A percentile compares a stretch with the other conserved stretches of the same genome.
Conservation (phyloP, 164 flowering plant species). For the Aristolochia californica region DNA sequence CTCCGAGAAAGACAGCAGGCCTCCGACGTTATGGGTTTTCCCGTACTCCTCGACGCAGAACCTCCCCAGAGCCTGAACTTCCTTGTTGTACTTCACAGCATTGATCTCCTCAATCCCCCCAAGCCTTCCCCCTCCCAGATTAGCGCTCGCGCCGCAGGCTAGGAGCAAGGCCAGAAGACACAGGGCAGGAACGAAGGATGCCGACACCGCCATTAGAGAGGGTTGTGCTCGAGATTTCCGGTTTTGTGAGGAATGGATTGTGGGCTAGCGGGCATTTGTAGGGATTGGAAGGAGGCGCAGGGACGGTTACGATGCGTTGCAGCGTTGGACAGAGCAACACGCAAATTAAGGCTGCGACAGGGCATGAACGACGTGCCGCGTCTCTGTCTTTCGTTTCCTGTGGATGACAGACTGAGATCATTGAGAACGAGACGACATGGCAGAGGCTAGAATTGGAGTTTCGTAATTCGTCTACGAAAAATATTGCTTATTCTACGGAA, state of each 20-base stretch:
- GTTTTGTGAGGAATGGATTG: background rate
- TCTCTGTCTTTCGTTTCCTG: background rate
- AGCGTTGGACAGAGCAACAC: background rate
- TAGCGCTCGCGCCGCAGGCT: background rate
- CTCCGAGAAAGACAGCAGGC: slow-evolving; percentile 16
- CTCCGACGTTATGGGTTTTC: background rate
- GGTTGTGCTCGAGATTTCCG: background rate
- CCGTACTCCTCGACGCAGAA: slow-evolving; percentile 57
- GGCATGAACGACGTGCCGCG: slow-evolving; percentile 1
- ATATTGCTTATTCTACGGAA: too few relatives aligned
- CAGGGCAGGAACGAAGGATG: background rate
- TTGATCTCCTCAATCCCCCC: slow-evolving; percentile 39
- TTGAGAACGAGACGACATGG: too few relatives aligned
- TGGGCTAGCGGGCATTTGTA: background rate
- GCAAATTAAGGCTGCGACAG: background rate
- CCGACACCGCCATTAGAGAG: background rate
- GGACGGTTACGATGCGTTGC: background rate
- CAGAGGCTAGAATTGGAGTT: too few relatives aligned
- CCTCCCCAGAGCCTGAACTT: slow-evolving; percentile 62
- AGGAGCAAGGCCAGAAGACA: background rate
- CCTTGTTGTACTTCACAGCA: slow-evolving; percentile 40
- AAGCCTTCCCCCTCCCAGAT: background rate
- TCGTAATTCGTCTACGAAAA: too few relatives aligned
- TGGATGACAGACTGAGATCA: too few relatives aligned
- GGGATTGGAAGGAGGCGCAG: background rate